These are phyloP conservation scores for Apophysomyces variabilis DNA, from an alignment of 371 early-diverging fungal genomes.

Conservation along the genomic window DNA sequence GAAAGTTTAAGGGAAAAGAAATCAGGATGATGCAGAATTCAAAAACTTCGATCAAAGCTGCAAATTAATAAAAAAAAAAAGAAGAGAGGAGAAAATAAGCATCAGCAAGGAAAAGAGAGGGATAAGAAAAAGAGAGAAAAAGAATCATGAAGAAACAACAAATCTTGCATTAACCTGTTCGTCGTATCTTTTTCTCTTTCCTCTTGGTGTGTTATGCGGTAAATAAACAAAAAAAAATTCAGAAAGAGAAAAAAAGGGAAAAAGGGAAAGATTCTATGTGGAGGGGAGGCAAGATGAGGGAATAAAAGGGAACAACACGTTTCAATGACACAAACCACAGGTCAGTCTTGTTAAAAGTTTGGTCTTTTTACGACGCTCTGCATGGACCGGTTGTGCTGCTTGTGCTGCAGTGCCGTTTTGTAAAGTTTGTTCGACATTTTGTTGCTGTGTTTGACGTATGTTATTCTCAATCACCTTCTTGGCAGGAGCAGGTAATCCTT, in stretches of 20 bases:
- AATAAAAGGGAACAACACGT: not conserved
- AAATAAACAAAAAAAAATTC: no score
- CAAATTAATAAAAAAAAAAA: no score
- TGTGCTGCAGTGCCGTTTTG: not conserved
- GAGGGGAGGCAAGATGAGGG: conserved; percentile 5
- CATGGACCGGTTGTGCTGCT: not conserved
- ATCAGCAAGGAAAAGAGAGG: no score
- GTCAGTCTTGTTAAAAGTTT: conserved; percentile 6
- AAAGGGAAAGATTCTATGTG: conserved; percentile 5
- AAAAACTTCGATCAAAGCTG: no score
- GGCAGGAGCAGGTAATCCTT: conserved; percentile 28
- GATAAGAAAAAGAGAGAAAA: no score
- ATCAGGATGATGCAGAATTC: no score
- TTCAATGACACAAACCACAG: conserved; percentile 18
- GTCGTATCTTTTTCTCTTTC: no score
- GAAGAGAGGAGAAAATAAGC: no score
- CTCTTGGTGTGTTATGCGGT: no score
- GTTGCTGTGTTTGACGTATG: conserved; percentile 14
- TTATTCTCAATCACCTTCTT: conserved; percentile 28
- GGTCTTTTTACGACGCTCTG: not conserved
- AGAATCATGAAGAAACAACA: no score
- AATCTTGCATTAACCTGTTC: no score
- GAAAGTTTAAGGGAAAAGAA: no score
- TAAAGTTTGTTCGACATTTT: not conserved
- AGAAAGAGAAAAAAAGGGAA: not conserved